phyloP scores from a whole-genome alignment of 2,329 filamentous ascomycete genomes.

The Alternaria brassicae region DNA sequence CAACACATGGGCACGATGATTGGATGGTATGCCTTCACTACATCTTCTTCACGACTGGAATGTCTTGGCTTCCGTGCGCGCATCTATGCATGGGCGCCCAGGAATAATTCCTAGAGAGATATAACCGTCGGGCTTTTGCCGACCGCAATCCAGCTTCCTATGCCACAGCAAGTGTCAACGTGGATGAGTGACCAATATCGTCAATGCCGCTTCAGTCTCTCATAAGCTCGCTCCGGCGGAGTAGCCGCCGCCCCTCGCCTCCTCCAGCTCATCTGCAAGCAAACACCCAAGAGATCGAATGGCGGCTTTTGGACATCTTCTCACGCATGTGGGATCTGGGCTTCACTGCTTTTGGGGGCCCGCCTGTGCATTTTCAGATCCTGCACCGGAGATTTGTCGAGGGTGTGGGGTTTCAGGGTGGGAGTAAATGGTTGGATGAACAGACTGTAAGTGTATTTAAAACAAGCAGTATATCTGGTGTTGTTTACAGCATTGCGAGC shows the following conservation, averaged over 20 bases:
- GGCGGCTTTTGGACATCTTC: conserved; percentile 39
- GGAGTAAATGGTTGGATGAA: conserved; percentile 71
- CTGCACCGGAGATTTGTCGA: conserved; percentile 68
- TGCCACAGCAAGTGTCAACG: not conserved
- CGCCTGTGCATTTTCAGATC: conserved; percentile 74
- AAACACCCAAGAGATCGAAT: conserved; percentile 31
- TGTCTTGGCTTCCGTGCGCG: not conserved
- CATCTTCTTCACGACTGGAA: not conserved
- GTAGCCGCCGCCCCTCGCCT: conserved; percentile 12
- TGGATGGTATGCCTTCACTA: not conserved
- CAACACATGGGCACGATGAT: conserved; percentile 12
- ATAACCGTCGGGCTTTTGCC: not conserved
- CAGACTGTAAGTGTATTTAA: conserved; percentile 63
- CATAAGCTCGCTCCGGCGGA: conserved; percentile 31
- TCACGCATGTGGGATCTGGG: conserved; percentile 64
- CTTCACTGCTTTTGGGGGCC: conserved; percentile 71
- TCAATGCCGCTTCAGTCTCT: conserved; percentile 30
- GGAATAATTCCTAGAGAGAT: not conserved
- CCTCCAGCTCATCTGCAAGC: conserved; percentile 7
- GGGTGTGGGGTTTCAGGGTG: conserved; percentile 55
- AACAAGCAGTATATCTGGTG: not conserved
- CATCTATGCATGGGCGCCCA: not conserved
- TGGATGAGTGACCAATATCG: not conserved
- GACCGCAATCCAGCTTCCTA: not conserved
- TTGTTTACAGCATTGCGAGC: not conserved